Base-by-base conservation (phyloP, 495 filamentous ascomycete genomes). In the Rostrohypoxylon terebratum region DNA sequence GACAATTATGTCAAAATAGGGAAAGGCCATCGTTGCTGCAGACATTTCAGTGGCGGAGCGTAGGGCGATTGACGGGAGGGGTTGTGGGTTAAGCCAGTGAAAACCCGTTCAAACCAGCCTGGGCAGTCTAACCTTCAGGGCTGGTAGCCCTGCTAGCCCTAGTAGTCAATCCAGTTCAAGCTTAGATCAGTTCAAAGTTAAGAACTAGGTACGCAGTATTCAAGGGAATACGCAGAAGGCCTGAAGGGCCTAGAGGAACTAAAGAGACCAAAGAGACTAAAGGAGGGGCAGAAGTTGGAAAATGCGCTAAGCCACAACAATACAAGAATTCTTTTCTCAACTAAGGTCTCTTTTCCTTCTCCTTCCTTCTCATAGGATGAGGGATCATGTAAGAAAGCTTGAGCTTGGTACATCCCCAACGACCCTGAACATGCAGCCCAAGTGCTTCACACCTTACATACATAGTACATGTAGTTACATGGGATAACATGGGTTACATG, bases 1-100 rank as follows among this genome's bases (percentile, higher is more conserved):
- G 71, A 69, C 71, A 54, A 53, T 70, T 74, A 67, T 66, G 66
- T 74, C 66, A 23, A 58, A 74, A 70, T 63, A 59, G 25, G 71
- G 71, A 74, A 74, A 67, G 23, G 33, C 38, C 6, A 51, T 44
- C 53, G 44, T 63, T 48, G 66, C 65, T 64, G 38, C 59, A 59
- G 53, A 55, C 57, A 69, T 63, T 34, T 66, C 36, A 69, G 55
- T 69, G 65, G 70, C 54, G 65, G 60, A 68, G 60, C 55, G 31
- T 66, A 55, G 55, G 53, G 54, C 62, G 25, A 71, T 62, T 47
- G 14, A 28, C 42, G 55, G 48, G 54, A 66, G 66, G 65, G 61
- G 59, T 50, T 58, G 60, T 40, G 54, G 65, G 13, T 38, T 47
- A 47, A 10, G 23, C 20, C 36, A 47, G 40, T 21, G 9, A 38